A percentile compares a stretch with the other conserved stretches of the same genome.
Conservation (phyloP, 2,329 filamentous ascomycete species). For the Aaosphaeria arxii region DNA sequence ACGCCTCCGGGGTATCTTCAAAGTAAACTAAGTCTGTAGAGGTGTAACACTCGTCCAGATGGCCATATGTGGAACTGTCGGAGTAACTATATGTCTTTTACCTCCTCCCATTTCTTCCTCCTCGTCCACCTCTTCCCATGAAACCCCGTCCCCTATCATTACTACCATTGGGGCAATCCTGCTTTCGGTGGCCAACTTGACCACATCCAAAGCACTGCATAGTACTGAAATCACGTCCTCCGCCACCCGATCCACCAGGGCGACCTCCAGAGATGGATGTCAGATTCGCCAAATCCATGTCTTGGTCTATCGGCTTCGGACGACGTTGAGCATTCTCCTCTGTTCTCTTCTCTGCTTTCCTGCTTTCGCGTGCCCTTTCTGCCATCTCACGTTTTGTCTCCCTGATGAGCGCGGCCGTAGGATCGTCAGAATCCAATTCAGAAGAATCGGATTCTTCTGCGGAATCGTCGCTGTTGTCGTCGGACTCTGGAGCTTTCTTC, state of each 20-base stretch:
- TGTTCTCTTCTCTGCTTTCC: conserved; percentile 49
- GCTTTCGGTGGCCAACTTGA: conserved; percentile 58
- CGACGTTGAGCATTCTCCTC: conserved; percentile 50
- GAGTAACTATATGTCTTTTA: neutral
- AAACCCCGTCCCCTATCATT: conserved; percentile 12
- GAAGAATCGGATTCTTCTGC: conserved; percentile 1
- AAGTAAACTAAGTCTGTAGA: too few species aligned
- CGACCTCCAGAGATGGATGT: conserved; percentile 58
- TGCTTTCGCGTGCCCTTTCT: conserved; percentile 41
- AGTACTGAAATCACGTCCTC: conserved; percentile 24
- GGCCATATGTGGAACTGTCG: too few species aligned
- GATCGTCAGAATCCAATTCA: conserved; percentile 42
- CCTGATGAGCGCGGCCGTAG: conserved; percentile 43
- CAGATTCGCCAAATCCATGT: conserved; percentile 60
- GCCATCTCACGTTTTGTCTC: conserved; percentile 45
- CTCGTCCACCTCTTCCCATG: conserved; percentile 15
- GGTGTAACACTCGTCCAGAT: too few species aligned
- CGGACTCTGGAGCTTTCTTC: neutral
- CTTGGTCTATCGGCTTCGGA: conserved; percentile 62
- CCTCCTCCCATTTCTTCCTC: conserved; percentile 7
- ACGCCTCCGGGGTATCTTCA: neutral
- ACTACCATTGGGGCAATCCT: conserved; percentile 48
- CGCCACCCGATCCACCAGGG: conserved; percentile 1
- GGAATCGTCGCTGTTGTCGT: neutral
- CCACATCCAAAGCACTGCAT: conserved; percentile 62